Base-by-base conservation (phyloP, 1,284 basidiomycete genomes). In the Austroboletus niveus region DNA sequence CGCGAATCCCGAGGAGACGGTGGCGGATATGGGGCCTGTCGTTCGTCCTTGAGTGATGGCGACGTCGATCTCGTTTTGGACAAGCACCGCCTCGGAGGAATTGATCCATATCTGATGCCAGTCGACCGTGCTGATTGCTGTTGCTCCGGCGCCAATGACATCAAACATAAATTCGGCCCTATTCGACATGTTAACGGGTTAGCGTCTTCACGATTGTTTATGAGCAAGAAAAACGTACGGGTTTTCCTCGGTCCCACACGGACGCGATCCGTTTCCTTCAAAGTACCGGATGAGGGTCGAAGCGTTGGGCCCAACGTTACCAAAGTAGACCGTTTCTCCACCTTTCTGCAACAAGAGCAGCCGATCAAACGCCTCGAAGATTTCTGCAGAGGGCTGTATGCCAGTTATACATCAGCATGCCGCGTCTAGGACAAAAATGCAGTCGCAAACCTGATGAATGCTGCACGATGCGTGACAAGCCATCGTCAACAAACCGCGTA, bases 311-410 rank as follows among this genome's bases (percentile, higher is more conserved):
- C 90, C 90, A 15, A 91, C 69, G 51, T 91, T 82, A 22, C 89
- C 90, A 59, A 90, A 91, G 66, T 88, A 91, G 2, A 87, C 85
- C 0, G 81, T 89, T 68, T 87, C 76, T 1, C 88, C 87, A n/a
- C 87, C 87, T 58, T 79, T 80, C n/a, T 75, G 73, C 8, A 87
- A 71, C 2, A 85, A 70, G 14, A 84, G 66, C 12, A 85, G 64
- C 27, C 78, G 66, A 60, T 87, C 84, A 63, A 93, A 94, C 5
- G 66, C 68, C 52, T 85, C 82, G 68, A 88, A 36, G 14, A 36
- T 69, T 63, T 87, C 85, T 3, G 81, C 80, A 1, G 83, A 86
- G 22, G 92, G 92, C 73, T 36, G 11, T 36, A 29, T 29, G 5
- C 8, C 27, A 57, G 73, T 6, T 1, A 69, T 69, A 47, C 10